Evolutionary conservation across 1,284 basidiomycete genomes (phyloP).

Genomic region (Sporisorium scitamineum): DNA sequence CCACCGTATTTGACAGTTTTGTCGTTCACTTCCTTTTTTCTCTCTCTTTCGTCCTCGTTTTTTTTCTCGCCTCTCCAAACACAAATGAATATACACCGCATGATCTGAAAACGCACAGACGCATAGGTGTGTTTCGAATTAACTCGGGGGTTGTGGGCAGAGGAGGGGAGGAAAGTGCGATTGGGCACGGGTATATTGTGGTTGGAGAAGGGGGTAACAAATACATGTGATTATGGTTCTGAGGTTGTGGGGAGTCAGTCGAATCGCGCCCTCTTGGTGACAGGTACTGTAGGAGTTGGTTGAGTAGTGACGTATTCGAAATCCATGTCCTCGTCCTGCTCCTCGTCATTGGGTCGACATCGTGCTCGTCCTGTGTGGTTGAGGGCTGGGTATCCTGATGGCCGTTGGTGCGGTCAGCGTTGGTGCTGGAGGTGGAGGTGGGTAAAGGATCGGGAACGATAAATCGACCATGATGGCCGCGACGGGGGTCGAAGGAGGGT

Average conservation of each 20-base stretch:
- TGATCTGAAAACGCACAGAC: constrained; percentile 2
- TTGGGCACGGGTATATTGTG: constrained; percentile 25
- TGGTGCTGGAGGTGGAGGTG: background rate
- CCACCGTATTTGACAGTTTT: background rate
- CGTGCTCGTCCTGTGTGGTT: constrained; percentile 4
- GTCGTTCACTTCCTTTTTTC: background rate
- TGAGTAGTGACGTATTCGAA: constrained; percentile 13
- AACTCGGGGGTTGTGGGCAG: background rate
- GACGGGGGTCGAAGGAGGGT: constrained; percentile 54
- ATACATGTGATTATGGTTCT: constrained; percentile 12
- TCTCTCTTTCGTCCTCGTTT: background rate
- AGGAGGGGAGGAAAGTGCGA: background rate
- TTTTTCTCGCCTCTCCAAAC: constrained; percentile 17
- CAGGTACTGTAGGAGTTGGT: background rate
- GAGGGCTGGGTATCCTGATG: background rate
- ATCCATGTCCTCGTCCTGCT: constrained; percentile 16
- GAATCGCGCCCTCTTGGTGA: constrained; percentile 29
- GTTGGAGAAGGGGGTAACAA: no score
- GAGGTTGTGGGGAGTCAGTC: constrained; percentile 2
- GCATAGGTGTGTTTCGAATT: background rate
- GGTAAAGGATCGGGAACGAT: constrained; percentile 33
- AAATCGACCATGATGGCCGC: constrained; percentile 61
- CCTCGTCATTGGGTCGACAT: constrained; percentile 12
- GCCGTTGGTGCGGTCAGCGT: background rate
- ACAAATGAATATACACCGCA: constrained; percentile 45